Percentiles rank a stretch among this genome's conserved stretches.
These are phyloP conservation scores for Amanita pallidorosea DNA, from an alignment of 768 basidiomycete species.

Conservation along the genomic window DNA sequence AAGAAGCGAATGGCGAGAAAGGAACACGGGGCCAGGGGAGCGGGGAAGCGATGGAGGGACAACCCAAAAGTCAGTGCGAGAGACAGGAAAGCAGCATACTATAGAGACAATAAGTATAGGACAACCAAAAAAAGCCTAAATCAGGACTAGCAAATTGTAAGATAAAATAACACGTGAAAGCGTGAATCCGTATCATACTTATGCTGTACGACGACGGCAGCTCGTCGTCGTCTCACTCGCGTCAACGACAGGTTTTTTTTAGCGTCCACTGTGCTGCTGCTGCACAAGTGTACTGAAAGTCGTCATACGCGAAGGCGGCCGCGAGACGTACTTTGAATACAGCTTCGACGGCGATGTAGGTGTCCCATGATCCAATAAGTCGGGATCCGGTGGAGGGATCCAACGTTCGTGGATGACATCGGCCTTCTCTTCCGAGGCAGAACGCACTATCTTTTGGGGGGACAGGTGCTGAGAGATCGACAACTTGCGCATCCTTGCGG, in stretches of 20 bases:
- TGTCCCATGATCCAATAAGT: slow-evolving; percentile 6
- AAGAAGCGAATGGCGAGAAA: neutral
- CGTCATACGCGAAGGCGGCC: slow-evolving; percentile 6
- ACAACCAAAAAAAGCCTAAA: slow-evolving; percentile 2
- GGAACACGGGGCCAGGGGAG: neutral
- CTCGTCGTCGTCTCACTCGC: neutral
- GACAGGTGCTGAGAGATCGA: slow-evolving; percentile 28
- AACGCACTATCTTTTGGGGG: slow-evolving; percentile 48
- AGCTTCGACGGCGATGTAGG: slow-evolving; percentile 1
- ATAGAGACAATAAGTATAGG: slow-evolving; percentile 6
- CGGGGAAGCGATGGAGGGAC: neutral
- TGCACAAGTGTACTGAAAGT: slow-evolving; percentile 5
- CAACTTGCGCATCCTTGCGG: slow-evolving; percentile 37
- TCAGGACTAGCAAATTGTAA: neutral
- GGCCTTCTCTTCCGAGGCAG: slow-evolving; percentile 58
- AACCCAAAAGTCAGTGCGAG: neutral
- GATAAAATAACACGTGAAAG: neutral
- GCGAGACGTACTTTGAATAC: slow-evolving; percentile 4
- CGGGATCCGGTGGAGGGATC: slow-evolving; percentile 36
- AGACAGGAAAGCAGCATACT: neutral
- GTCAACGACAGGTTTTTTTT: slow-evolving; percentile 1
- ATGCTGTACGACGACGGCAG: neutral
- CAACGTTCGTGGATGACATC: slow-evolving; percentile 47
- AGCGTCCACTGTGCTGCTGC: slow-evolving; percentile 2
- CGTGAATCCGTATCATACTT: neutral